These are phyloP conservation scores for Aleurites moluccanus DNA, from an alignment of 441 rosid species.

Conservation along the genomic window DNA sequence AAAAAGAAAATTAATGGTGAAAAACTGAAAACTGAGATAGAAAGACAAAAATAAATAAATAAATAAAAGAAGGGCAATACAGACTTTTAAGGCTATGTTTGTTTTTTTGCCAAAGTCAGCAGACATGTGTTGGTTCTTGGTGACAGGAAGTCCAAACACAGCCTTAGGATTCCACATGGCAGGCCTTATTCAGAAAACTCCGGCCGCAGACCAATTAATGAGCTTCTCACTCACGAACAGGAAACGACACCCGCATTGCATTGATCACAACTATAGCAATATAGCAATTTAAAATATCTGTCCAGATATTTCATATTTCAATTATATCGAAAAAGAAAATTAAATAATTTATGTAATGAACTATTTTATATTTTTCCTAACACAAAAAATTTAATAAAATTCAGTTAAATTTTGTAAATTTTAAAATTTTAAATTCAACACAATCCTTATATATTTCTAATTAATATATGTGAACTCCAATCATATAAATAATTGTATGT, in stretches of 20 bases:
- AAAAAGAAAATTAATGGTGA: neutral
- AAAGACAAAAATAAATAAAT: neutral
- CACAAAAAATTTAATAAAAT: too few relatives aligned
- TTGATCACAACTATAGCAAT: too few relatives aligned
- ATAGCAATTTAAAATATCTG: too few relatives aligned
- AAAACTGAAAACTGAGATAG: neutral
- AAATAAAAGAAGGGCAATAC: neutral
- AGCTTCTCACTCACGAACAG: neutral
- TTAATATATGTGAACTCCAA: too few relatives aligned
- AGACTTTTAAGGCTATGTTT: neutral
- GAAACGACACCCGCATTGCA: neutral
- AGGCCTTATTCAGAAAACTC: neutral
- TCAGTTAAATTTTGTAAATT: too few relatives aligned
- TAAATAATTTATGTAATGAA: too few relatives aligned
- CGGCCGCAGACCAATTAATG: neutral
- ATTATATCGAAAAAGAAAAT: too few relatives aligned
- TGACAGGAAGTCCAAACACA: slow-evolving; percentile 16
- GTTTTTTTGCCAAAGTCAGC: neutral
- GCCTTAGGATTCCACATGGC: slow-evolving; percentile 16
- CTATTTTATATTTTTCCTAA: too few relatives aligned
- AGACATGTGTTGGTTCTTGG: slow-evolving; percentile 13
- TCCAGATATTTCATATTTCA: too few relatives aligned
- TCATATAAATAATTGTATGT: too few relatives aligned
- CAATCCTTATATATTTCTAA: too few relatives aligned
- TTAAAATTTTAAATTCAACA: too few relatives aligned